Evolutionary conservation across 2,329 filamentous ascomycete genomes (phyloP).

Genomic region (Cercospora zeina): DNA sequence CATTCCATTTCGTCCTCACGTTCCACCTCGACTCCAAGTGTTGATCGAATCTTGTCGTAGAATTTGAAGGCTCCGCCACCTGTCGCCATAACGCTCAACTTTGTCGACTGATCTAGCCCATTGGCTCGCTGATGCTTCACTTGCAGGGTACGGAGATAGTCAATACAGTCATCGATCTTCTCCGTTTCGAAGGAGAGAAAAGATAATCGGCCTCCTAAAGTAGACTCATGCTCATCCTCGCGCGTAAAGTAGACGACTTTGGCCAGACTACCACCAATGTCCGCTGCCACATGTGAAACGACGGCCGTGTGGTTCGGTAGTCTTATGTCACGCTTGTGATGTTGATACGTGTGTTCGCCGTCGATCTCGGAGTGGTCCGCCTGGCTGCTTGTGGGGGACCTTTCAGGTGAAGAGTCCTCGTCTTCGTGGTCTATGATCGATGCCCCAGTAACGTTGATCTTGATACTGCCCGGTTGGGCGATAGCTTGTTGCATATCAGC

Average conservation of each 20-base stretch:
- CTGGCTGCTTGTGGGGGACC: constrained; percentile 46
- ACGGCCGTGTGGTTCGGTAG: constrained; percentile 92
- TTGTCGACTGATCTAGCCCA: constrained; percentile 41
- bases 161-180: constrained; percentile 86
- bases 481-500: constrained; percentile 55
- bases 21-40: constrained; percentile 81
- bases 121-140: constrained; percentile 73
- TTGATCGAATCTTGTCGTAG: constrained; percentile 84
- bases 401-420: constrained; percentile 35
- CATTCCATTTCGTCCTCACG: constrained; percentile 99
- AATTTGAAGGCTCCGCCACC: constrained; percentile 96
- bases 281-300: constrained; percentile 94
- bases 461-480: constrained; percentile 66
- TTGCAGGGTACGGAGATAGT: constrained; percentile 84
- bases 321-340: constrained; percentile 90
- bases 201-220: constrained; percentile 85
- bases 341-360: constrained; percentile 57
- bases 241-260: constrained; percentile 98
- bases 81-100: constrained; percentile 90
- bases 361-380: constrained; percentile 39
- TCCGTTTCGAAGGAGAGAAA: constrained; percentile 97
- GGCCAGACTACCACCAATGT: constrained; percentile 94
- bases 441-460: constrained; percentile 94
- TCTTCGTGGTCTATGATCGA: constrained; percentile 88
- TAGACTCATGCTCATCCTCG: constrained; percentile 56